Evolutionary conservation across 176 grass and related monocot species (phyloP).

Genomic region (Rhynchospora pubera): DNA sequence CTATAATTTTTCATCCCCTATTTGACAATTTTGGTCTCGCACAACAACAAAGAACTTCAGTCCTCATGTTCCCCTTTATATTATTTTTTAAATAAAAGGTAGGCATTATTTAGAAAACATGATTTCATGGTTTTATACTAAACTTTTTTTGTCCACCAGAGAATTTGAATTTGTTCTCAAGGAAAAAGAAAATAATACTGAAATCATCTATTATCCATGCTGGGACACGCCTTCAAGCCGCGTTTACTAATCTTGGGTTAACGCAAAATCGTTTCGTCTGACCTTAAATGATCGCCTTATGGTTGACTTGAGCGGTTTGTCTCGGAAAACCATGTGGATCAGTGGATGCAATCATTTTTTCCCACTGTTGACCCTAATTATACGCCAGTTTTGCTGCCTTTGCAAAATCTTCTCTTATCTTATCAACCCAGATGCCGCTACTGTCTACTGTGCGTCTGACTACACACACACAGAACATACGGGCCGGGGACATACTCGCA

Average conservation of each 20-base stretch:
- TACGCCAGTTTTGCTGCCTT: not conserved
- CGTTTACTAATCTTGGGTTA: not conserved
- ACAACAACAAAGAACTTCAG: too few species aligned
- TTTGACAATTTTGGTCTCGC: too few species aligned
- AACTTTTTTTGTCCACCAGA: too few species aligned
- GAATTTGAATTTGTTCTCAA: too few species aligned
- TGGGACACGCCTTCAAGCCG: too few species aligned
- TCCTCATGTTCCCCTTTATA: too few species aligned
- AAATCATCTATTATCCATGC: too few species aligned
- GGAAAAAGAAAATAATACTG: too few species aligned
- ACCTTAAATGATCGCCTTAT: not conserved
- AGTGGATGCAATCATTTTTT: not conserved
- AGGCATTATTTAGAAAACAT: too few species aligned
- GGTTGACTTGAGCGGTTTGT: not conserved
- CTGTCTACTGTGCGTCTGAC: not conserved
- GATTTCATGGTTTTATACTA: too few species aligned
- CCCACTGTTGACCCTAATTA: not conserved
- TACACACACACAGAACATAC: not conserved
- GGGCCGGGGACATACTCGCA: not conserved
- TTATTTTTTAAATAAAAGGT: too few species aligned
- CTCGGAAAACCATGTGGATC: not conserved
- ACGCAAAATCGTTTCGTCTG: not conserved
- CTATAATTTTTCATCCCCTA: too few species aligned
- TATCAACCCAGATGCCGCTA: not conserved
- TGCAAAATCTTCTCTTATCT: not conserved